A percentile compares a stretch with the other conserved stretches of the same genome.
Conservation (phyloP, 78 protist species). For the Dictyostelium purpureum region DNA sequence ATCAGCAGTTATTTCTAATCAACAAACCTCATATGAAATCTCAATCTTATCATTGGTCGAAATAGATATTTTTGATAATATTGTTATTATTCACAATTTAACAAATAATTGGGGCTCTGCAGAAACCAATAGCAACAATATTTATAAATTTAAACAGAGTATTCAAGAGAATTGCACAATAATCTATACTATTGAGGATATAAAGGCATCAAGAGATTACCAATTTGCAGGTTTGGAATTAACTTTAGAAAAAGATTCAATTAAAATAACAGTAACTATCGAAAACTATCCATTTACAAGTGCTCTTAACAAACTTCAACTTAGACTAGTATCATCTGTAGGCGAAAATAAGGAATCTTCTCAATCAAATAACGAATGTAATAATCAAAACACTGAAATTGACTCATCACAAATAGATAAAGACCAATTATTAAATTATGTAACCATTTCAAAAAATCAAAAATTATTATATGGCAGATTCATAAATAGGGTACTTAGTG, state of each 20-base stretch:
- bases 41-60: not conserved
- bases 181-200: not conserved
- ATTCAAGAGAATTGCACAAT: not conserved
- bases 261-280: not conserved
- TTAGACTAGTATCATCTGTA: not conserved
- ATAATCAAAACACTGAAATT: not conserved
- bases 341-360: not conserved
- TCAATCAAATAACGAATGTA: not conserved
- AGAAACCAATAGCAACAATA: not conserved
- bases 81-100: not conserved
- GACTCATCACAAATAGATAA: not conserved
- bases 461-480: conserved; percentile 13
- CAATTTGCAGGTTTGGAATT: not conserved
- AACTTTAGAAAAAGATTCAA: not conserved
- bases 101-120: not conserved
- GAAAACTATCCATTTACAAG: not conserved
- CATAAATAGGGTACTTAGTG: not conserved
- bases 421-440: not conserved
- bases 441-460: not conserved
- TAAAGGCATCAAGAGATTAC: not conserved
- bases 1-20: not conserved
- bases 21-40: conserved; percentile 8
- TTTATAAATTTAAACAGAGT: not conserved
- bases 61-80: too few species aligned
- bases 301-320: not conserved